Evolutionary conservation across 257 asterid species (phyloP).

Genomic region (Vinca minor): DNA sequence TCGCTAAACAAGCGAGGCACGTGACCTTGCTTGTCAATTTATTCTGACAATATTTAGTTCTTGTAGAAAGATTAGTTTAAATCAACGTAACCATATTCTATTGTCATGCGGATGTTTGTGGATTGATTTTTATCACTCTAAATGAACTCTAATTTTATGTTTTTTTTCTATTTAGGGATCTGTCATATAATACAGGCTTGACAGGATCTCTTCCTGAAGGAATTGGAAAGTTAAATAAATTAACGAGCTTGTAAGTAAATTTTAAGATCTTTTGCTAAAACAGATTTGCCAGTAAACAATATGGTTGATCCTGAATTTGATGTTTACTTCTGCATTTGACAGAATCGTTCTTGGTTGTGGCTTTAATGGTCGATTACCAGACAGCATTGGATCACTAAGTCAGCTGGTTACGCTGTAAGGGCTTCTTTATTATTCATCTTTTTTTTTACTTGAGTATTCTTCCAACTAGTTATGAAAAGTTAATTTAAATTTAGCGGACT

Average conservation of each 20-base stretch:
- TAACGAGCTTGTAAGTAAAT: constrained; percentile 61
- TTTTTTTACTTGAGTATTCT: background rate
- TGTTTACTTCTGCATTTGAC: constrained; percentile 22
- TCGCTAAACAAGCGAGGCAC: too few relatives aligned
- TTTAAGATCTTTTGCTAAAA: background rate
- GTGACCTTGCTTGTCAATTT: background rate
- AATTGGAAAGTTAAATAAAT: constrained; percentile 52
- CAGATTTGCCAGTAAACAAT: constrained; percentile 1
- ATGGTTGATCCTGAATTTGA: background rate
- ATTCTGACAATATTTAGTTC: background rate
- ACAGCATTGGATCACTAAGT: constrained; percentile 58
- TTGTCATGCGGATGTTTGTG: background rate
- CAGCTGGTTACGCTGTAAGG: constrained; percentile 61
- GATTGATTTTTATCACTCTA: background rate
- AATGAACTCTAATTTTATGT: background rate
- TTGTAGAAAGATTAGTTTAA: background rate
- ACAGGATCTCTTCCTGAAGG: constrained; percentile 55
- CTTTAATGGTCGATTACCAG: constrained; percentile 63
- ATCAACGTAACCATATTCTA: too few relatives aligned
- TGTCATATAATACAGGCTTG: constrained; percentile 63
- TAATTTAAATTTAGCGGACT: too few relatives aligned
- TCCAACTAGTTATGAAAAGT: too few relatives aligned
- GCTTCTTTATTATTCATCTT: background rate
- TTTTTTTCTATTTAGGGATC: constrained; percentile 50
- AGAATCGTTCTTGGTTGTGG: constrained; percentile 76